Base-by-base conservation (phyloP, 164 flowering plant species). In the Litsea cubeba region DNA sequence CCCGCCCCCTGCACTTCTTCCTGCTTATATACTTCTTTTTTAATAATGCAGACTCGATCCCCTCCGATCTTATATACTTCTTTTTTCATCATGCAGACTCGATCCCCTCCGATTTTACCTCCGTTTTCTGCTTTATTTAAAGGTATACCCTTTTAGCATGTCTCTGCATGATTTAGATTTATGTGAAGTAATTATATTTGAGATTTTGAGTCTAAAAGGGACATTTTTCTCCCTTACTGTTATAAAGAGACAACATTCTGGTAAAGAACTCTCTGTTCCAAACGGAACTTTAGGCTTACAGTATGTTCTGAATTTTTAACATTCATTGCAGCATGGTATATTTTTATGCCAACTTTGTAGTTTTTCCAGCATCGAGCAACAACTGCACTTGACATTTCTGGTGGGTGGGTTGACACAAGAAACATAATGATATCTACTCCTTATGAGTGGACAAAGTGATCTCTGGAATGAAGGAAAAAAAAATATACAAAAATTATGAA, bases 31-130 rank as follows among this genome's bases (percentile, higher is more conserved):
- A 18, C 60, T 76, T 32, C 58, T 15, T 24, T 22, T 71, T 67
- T 77, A 69, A 17, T 74, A 50, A 58, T 83, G 83, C 91, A 90
- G 94, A 87, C 86, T 74, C 83, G n/a, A n/a, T n/a, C n/a, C n/a
- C n/a, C n/a, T n/a, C n/a, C n/a, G n/a, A n/a, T n/a, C n/a, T n/a
- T n/a, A n/a, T 62, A 35, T 65, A 18, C 26, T 25, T 25, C 1
- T 24, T 0, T 22, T 71, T 66, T 77, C 69, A 17, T 74, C 57
- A 58, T 83, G 83, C 91, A 90, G 94, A 87, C 86, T 74, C 83
- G 90, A 62, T 71, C 84, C 54, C 88, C 91, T 77, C 94, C 89
- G 14, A 87, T 90, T 78, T 80, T 90, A 78, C 94, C 94, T 79
- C 88, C 94, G 62, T 88, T 90, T 69, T 82, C 87, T 77, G 83